Evolutionary conservation across 208 protist species (phyloP).

Genomic region (Acanthamoeba healyi): DNA sequence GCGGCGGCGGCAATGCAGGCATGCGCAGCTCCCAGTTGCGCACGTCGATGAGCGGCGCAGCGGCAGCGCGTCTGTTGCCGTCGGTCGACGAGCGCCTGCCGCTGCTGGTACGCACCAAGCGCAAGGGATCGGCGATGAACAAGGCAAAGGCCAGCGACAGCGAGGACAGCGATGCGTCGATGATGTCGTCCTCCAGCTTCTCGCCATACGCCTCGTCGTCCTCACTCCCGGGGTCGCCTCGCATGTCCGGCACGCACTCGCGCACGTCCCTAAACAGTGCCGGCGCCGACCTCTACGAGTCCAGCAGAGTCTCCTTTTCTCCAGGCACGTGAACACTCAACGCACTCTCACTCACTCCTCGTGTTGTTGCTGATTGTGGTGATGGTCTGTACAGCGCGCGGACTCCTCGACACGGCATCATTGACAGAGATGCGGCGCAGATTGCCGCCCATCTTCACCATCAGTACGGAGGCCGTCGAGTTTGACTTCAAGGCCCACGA

Average conservation of each 20-base stretch:
- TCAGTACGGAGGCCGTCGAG: slow-evolving; percentile 52
- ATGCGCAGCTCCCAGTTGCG: background rate
- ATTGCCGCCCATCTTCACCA: slow-evolving; percentile 63
- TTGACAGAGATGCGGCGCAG: slow-evolving; percentile 38
- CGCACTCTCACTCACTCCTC: no score
- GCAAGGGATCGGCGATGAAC: background rate
- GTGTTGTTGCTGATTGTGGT: no score
- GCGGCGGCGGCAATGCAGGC: background rate
- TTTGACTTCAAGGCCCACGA: slow-evolving; percentile 14
- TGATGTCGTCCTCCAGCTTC: background rate
- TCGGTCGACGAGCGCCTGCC: slow-evolving; percentile 9
- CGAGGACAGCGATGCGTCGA: background rate
- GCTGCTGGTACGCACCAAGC: background rate
- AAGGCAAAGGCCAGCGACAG: slow-evolving; percentile 36
- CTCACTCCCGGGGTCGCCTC: background rate
- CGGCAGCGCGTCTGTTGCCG: background rate
- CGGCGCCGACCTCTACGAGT: background rate
- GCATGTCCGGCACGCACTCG: background rate
- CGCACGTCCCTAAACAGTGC: background rate
- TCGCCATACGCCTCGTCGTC: background rate
- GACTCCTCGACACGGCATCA: background rate
- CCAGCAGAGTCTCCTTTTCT: background rate
- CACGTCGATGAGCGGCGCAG: background rate
- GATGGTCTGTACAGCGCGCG: no score
- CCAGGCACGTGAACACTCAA: no score